Percentiles rank a stretch among this genome's conserved stretches.
These are phyloP conservation scores for Rhizopogon rudus DNA, from an alignment of 768 basidiomycete species.

Conservation along the genomic window DNA sequence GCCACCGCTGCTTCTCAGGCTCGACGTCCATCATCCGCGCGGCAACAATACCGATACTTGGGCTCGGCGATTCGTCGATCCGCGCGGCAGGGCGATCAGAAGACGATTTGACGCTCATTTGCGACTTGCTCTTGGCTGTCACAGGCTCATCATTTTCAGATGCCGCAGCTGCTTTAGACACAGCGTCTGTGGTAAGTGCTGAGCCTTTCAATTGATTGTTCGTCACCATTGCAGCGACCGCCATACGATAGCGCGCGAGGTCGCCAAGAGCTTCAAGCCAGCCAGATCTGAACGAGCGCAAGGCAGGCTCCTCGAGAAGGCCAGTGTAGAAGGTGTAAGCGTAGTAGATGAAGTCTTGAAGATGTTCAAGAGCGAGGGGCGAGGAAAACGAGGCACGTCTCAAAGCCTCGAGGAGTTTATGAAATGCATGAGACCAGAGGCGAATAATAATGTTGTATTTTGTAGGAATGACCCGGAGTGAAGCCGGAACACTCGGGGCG, in stretches of 20 bases:
- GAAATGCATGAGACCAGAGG: slow-evolving; percentile 89
- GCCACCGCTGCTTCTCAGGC: slow-evolving; percentile 90
- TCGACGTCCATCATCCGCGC: slow-evolving; percentile 80
- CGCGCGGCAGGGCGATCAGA: slow-evolving; percentile 48
- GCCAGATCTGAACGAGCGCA: slow-evolving; percentile 65
- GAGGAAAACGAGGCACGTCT: slow-evolving; percentile 75
- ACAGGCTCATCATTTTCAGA: slow-evolving; percentile 17
- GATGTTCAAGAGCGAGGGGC: slow-evolving; percentile 73
- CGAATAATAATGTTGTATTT: slow-evolving; percentile 96
- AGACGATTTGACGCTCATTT: slow-evolving; percentile 22
- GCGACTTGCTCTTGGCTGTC: slow-evolving; percentile 34
- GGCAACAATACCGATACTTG: slow-evolving; percentile 83
- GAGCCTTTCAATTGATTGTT: slow-evolving; percentile 37
- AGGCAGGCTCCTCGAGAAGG: slow-evolving; percentile 74
- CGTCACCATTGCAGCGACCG: slow-evolving; percentile 82
- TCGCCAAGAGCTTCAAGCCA: slow-evolving; percentile 99
- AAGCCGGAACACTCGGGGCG: slow-evolving; percentile 83
- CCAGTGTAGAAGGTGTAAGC: slow-evolving; percentile 93
- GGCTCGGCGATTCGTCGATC: slow-evolving; percentile 62
- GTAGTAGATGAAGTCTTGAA: slow-evolving; percentile 93
- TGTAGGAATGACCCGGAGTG: slow-evolving; percentile 81
- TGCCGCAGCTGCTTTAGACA: slow-evolving; percentile 39
- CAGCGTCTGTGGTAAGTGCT: slow-evolving; percentile 52
- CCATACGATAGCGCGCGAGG: slow-evolving; percentile 91
- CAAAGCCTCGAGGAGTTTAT: slow-evolving; percentile 85